A percentile compares a stretch with the other conserved stretches of the same genome.
These are phyloP conservation scores for Apiospora koreana DNA, from an alignment of 2,329 filamentous ascomycete species.

Conservation along the genomic window DNA sequence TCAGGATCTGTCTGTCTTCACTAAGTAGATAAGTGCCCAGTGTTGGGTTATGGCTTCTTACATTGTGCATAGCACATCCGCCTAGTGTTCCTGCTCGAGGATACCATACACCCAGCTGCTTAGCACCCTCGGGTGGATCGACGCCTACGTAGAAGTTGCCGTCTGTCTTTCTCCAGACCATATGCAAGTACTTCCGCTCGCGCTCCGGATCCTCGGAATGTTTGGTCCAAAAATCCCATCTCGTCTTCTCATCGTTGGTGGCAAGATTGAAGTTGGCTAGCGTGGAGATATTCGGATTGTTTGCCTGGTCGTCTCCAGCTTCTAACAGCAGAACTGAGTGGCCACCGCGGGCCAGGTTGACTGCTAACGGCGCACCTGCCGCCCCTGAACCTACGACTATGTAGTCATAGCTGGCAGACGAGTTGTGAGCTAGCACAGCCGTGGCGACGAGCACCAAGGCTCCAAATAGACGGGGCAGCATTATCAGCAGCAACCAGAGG, in stretches of 20 bases:
- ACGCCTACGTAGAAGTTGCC: constrained; percentile 34
- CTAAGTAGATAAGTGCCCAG: not conserved
- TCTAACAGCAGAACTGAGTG: constrained; percentile 56
- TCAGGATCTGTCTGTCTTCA: constrained; percentile 7
- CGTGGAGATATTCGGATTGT: constrained; percentile 31
- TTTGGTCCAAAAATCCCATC: constrained; percentile 59
- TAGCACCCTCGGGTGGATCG: constrained; percentile 32
- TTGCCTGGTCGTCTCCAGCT: constrained; percentile 51
- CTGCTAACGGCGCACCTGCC: constrained; percentile 54
- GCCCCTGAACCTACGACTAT: constrained; percentile 55
- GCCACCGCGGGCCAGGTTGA: constrained; percentile 53
- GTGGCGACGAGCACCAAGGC: not conserved
- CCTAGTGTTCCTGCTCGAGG: constrained; percentile 36
- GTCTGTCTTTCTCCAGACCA: constrained; percentile 30
- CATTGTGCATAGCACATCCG: constrained; percentile 35
- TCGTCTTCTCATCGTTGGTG: constrained; percentile 39
- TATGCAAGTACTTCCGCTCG: constrained; percentile 40
- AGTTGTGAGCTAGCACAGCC: not conserved
- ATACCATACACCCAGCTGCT: constrained; percentile 34
- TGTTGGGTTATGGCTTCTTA: not conserved
- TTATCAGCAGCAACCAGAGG: not conserved
- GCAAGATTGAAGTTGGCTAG: constrained; percentile 39
- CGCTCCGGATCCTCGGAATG: constrained; percentile 56
- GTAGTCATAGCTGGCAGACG: constrained; percentile 5
- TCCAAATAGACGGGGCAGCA: not conserved